These are phyloP conservation scores for Nicotiana paniculata DNA, from an alignment of 257 asterid genomes.

Conservation along the genomic window DNA sequence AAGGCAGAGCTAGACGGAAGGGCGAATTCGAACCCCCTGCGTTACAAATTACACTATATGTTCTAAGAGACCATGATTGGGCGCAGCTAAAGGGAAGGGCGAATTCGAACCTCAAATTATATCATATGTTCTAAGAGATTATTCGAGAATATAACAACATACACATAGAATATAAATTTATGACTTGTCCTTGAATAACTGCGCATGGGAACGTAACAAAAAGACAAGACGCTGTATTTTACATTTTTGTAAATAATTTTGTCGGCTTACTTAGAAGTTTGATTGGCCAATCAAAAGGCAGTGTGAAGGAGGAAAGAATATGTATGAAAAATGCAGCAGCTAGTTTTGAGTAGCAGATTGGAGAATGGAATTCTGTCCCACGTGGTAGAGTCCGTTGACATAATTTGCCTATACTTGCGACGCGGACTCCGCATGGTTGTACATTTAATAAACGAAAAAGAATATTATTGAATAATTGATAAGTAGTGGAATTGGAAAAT, in stretches of 20 bases:
- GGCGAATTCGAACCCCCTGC: fast-evolving
- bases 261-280: background rate
- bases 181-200: background rate
- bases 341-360: background rate
- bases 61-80: background rate
- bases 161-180: background rate
- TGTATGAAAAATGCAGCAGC: background rate
- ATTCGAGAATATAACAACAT: no score
- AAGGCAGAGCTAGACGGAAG: no score
- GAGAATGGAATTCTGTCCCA: background rate
- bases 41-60: no score
- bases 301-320: background rate
- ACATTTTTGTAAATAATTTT: background rate
- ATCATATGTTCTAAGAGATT: no score
- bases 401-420: background rate
- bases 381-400: background rate
- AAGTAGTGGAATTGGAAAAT: background rate
- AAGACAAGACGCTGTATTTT: background rate
- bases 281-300: background rate
- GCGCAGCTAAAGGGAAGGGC: no score
- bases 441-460: no score
- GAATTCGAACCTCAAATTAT: no score
- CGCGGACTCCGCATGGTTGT: background rate
- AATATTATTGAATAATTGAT: background rate
- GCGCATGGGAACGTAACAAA: background rate